phyloP scores from a whole-genome alignment of 2,329 filamentous ascomycete species.

The Zasmidium citrigriseum region DNA sequence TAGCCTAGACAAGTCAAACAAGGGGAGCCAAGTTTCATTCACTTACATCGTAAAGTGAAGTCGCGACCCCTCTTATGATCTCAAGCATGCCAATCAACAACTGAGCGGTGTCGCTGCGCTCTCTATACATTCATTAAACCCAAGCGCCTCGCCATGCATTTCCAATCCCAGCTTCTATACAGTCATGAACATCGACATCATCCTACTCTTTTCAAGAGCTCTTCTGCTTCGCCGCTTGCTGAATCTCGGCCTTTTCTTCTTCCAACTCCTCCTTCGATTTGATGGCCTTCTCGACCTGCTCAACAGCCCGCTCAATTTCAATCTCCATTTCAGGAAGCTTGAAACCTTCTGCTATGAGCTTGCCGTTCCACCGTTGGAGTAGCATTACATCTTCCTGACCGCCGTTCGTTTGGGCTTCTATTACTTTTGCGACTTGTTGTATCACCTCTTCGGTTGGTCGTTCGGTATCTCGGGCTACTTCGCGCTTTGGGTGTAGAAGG shows the following conservation, averaged over 20 bases:
- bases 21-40: too few relatives aligned
- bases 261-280: conserved; percentile 28
- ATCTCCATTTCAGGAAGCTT: conserved; percentile 53
- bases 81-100: background rate
- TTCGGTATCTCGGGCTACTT: conserved; percentile 41
- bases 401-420: conserved; percentile 42
- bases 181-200: conserved; percentile 1
- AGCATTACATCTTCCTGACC: conserved; percentile 51
- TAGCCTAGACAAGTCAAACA: too few relatives aligned
- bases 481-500: conserved; percentile 45
- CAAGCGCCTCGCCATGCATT: background rate
- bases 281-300: conserved; percentile 50
- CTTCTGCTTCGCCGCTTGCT: conserved; percentile 5
- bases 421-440: conserved; percentile 40
- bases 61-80: too few relatives aligned
- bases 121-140: background rate
- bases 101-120: background rate
- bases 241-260: conserved; percentile 16
- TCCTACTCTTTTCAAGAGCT: background rate
- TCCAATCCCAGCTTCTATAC: conserved; percentile 1
- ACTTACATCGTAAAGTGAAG: too few relatives aligned
- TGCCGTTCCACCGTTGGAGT: conserved; percentile 52
- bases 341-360: conserved; percentile 52
- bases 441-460: conserved; percentile 40
- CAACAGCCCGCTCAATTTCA: conserved; percentile 55